Percentiles rank a stretch among this genome's conserved stretches.
phyloP scores from a whole-genome alignment of 2,329 filamentous ascomycete genomes.

The Hymenoscyphus fructigenus region DNA sequence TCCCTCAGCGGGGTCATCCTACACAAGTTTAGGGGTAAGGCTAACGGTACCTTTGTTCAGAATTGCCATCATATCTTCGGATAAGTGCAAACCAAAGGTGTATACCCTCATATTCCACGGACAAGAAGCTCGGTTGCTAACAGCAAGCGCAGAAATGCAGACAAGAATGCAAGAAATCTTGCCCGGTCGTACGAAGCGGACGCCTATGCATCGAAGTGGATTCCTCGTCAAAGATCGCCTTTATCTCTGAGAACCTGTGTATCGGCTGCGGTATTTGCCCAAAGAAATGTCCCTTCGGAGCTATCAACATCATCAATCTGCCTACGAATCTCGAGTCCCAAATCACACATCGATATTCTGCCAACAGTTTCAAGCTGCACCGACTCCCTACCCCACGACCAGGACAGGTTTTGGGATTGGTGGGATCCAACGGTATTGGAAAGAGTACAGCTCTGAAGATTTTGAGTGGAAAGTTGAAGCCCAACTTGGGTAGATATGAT shows the following conservation, averaged over 20 bases:
- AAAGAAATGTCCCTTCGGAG: conserved; percentile 98
- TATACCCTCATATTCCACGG: conserved; percentile 2
- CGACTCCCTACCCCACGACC: conserved; percentile 93
- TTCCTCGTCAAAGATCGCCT: conserved; percentile 87
- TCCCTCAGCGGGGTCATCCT: background rate
- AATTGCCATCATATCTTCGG: conserved; percentile 97
- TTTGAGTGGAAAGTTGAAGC: conserved; percentile 96
- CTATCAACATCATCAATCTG: conserved; percentile 99
- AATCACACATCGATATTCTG: conserved; percentile 97
- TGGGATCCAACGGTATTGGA: conserved; percentile 99
- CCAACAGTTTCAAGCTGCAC: conserved; percentile 99
- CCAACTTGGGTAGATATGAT: conserved; percentile 90
- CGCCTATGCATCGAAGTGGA: conserved; percentile 97
- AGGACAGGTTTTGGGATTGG: conserved; percentile 91
- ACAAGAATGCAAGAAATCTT: conserved; percentile 99
- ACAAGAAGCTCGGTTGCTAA: conserved; percentile 30
- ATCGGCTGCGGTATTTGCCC: conserved; percentile 99
- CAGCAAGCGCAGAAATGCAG: conserved; percentile 75
- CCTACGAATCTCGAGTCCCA: conserved; percentile 98
- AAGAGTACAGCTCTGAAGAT: conserved; percentile 99
- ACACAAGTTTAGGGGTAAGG: background rate
- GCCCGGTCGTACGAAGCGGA: conserved; percentile 93
- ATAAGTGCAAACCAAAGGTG: conserved; percentile 97
- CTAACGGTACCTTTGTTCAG: conserved; percentile 45
- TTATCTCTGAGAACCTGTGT: conserved; percentile 93